These are phyloP conservation scores for Pythium rhizo-oryzae DNA, from an alignment of 352 stramenopile species.

Conservation along the genomic window DNA sequence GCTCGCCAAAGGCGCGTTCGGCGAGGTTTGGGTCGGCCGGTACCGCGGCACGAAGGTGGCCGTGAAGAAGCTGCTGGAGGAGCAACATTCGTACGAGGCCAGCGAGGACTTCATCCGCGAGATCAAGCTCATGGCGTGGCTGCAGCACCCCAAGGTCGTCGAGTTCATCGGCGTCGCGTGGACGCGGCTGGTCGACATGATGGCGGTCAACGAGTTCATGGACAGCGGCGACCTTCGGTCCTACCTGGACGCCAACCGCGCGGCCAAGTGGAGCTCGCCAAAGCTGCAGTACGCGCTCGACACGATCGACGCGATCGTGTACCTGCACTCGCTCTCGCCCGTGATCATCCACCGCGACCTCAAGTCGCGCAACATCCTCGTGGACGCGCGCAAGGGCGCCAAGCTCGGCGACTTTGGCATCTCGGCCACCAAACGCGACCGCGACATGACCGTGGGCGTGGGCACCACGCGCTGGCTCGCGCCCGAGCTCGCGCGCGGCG, in stretches of 20 bases:
- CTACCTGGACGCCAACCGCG: slow-evolving; percentile 40
- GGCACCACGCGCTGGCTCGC: slow-evolving; percentile 68
- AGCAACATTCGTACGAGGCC: slow-evolving; percentile 41
- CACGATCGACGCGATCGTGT: slow-evolving; percentile 70
- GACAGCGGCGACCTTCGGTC: slow-evolving; percentile 62
- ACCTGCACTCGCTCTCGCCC: slow-evolving; percentile 62
- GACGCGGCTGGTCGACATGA: slow-evolving; percentile 69
- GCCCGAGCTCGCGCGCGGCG: slow-evolving; percentile 62
- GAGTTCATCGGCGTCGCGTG: slow-evolving; percentile 75
- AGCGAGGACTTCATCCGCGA: slow-evolving; percentile 71
- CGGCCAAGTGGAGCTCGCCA: slow-evolving; percentile 35
- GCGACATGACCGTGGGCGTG: slow-evolving; percentile 66
- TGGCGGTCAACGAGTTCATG: slow-evolving; percentile 74
- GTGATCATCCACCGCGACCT: slow-evolving; percentile 76
- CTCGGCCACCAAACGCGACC: slow-evolving; percentile 50
- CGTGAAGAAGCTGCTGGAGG: slow-evolving; percentile 60
- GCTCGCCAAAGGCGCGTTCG: slow-evolving; percentile 68
- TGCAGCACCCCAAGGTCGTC: slow-evolving; percentile 69
- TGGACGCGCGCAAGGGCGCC: slow-evolving; percentile 60
- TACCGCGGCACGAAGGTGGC: slow-evolving; percentile 62
- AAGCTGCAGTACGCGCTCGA: slow-evolving; percentile 64
- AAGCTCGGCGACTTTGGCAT: slow-evolving; percentile 76
- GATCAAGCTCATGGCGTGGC: slow-evolving; percentile 73
- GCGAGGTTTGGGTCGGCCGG: slow-evolving; percentile 72
- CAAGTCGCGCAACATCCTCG: slow-evolving; percentile 73